These are phyloP conservation scores for Mimosa bimucronata DNA, from an alignment of 306 rosid species.

Conservation along the genomic window DNA sequence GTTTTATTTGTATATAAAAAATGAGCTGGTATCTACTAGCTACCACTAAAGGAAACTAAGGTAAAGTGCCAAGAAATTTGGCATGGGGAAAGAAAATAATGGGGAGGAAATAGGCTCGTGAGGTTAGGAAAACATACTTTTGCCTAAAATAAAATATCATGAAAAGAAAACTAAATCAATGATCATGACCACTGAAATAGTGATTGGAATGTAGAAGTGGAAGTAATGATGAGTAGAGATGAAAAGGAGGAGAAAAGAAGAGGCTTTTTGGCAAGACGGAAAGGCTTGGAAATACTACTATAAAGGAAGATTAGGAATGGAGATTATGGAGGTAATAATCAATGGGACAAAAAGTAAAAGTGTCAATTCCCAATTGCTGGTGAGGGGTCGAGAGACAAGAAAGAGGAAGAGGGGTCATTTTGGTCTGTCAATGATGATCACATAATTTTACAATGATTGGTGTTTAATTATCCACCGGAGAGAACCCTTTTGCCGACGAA, in stretches of 20 bases:
- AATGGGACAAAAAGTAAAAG: constrained; percentile 36
- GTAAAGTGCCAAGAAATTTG: constrained; percentile 30
- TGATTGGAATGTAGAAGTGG: constrained; percentile 37
- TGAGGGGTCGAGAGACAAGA: no score
- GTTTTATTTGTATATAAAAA: not conserved
- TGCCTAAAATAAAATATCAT: not conserved
- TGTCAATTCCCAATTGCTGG: constrained; percentile 26
- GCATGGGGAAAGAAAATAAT: not conserved
- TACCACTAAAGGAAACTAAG: constrained; percentile 39
- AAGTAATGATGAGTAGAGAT: constrained; percentile 47
- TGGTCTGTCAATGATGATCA: constrained; percentile 31
- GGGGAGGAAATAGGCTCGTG: not conserved
- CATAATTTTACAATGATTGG: constrained; percentile 50
- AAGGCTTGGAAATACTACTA: not conserved
- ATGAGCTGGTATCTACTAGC: constrained; percentile 31
- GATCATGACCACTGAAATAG: constrained; percentile 38
- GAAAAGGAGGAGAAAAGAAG: constrained; percentile 14
- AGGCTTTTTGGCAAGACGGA: constrained; percentile 37
- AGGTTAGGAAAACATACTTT: not conserved
- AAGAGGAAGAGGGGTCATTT: constrained; percentile 20
- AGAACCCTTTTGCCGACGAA: constrained; percentile 36
- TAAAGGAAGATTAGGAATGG: constrained; percentile 32
- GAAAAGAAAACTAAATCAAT: constrained; percentile 34
- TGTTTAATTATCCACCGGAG: constrained; percentile 38
- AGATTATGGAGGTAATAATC: constrained; percentile 29